phyloP scores from a whole-genome alignment of 1,139 yeast species.

The Taiozyma sp. region DNA sequence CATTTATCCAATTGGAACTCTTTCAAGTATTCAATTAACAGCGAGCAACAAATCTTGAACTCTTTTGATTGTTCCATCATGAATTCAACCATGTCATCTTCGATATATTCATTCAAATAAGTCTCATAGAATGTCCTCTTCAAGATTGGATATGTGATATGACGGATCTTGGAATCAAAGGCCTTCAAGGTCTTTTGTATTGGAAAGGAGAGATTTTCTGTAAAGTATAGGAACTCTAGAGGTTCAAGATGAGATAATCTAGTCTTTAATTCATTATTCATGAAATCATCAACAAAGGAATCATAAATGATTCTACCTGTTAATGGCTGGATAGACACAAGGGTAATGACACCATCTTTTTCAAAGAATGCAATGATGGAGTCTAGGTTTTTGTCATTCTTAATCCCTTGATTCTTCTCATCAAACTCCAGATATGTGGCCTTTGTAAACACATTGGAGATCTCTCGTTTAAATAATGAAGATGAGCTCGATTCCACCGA shows the following conservation, averaged over 20 bases:
- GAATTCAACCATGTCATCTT: conserved; percentile 14
- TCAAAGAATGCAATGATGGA: conserved; percentile 24
- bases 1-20: conserved; percentile 61
- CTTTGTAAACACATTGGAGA: conserved; percentile 72
- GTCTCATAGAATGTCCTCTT: conserved; percentile 12
- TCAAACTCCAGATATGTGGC: conserved; percentile 81
- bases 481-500: conserved; percentile 37
- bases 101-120: conserved; percentile 13
- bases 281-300: conserved; percentile 49
- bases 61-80: conserved; percentile 9
- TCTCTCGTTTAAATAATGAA: conserved; percentile 60
- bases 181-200: conserved; percentile 13
- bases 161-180: conserved; percentile 20
- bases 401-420: conserved; percentile 23
- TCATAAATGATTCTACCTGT: conserved; percentile 81
- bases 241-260: conserved; percentile 73
- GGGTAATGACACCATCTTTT: conserved; percentile 25
- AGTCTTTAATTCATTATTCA: conserved; percentile 64
- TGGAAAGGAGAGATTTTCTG: conserved; percentile 28
- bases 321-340: conserved; percentile 70
- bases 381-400: conserved; percentile 17
- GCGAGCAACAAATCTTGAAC: conserved; percentile 41
- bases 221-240: conserved; percentile 56
- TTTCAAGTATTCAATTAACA: conserved; percentile 47
- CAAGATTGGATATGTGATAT: conserved; percentile 19